Base-by-base conservation (phyloP, 2,329 filamentous ascomycete species). In the Eutypella sp. region DNA sequence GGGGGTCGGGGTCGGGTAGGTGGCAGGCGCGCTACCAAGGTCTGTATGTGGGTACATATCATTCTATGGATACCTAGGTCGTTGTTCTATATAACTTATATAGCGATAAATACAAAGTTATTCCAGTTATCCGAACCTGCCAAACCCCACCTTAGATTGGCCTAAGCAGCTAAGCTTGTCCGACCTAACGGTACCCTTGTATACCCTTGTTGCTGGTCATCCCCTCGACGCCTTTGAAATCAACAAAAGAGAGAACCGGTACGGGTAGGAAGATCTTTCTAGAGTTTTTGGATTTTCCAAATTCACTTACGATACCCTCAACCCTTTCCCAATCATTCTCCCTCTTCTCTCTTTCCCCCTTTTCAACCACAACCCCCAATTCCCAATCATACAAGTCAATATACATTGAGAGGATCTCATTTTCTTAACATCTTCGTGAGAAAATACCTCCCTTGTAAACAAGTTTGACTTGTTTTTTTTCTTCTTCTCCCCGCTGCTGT, bases 401-500 rank as follows among this genome's bases (percentile, higher is more conserved):
- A 33, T n/a, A 15, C 11, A 33, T 33, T 15, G 11, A 22, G 20
- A 39, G 36, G 23, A 15, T 19, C n/a, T 39, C 18, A 47, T 16
- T 36, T 42, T 45, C 45, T 39, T 27, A 47, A 49, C 42, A 56
- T 47, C 47, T 48, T 51, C 52, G 48, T 57, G 50, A n/a, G n/a
- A n/a, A n/a, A n/a, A n/a, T 27, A 47, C 50, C 42, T 57, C 48
- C 47, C 49, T 51, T 52, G 48, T 57, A 51, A n/a, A n/a, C n/a
- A n/a, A n/a, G n/a, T n/a, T n/a, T n/a, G n/a, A n/a, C n/a, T n/a
- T n/a, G n/a, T n/a, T n/a, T n/a, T n/a, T n/a, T n/a, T n/a, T n/a
- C n/a, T n/a, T n/a, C 50, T 49, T 51, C 47, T 57, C 48, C 53
- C 48, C 53, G 51, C 56, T 51, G 50, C 51, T 46, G 47, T 61